These are phyloP conservation scores for Fusarium sp. DNA, from an alignment of 2,329 filamentous ascomycete species.

Conservation along the genomic window DNA sequence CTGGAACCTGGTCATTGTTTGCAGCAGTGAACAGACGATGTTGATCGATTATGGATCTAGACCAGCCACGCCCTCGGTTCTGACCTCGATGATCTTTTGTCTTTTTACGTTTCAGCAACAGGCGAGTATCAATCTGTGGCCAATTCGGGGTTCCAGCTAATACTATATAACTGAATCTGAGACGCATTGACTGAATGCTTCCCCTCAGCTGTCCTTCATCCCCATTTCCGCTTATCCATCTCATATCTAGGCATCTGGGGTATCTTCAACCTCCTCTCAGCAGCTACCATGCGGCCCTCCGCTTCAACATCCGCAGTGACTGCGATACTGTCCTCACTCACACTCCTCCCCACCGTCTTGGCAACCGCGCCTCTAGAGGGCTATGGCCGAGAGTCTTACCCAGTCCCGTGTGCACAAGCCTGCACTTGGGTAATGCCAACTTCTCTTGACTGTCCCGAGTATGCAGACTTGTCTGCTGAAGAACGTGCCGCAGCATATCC, in stretches of 20 bases:
- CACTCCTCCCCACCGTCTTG: background rate
- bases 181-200: no score
- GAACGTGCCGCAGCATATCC: conserved; percentile 31
- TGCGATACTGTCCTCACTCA: background rate
- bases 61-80: background rate
- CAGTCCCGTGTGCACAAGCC: conserved; percentile 26
- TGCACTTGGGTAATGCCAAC: conserved; percentile 34
- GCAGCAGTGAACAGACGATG: background rate
- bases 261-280: background rate
- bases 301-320: conserved; percentile 13
- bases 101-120: background rate
- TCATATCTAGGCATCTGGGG: background rate
- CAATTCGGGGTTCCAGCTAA: no score
- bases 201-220: background rate
- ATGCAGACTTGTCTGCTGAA: conserved; percentile 31
- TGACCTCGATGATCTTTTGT: background rate
- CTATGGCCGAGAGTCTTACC: conserved; percentile 34
- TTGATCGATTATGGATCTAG: background rate
- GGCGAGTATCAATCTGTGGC: background rate
- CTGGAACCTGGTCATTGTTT: background rate
- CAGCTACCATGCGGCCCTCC: no score
- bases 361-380: conserved; percentile 34
- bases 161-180: background rate
- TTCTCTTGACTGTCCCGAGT: conserved; percentile 43
- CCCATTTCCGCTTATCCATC: background rate